A percentile compares a stretch with the other conserved stretches of the same genome.
Conservation (phyloP, 805 yeast genomes). For the Spencermartinsiella europaea region DNA sequence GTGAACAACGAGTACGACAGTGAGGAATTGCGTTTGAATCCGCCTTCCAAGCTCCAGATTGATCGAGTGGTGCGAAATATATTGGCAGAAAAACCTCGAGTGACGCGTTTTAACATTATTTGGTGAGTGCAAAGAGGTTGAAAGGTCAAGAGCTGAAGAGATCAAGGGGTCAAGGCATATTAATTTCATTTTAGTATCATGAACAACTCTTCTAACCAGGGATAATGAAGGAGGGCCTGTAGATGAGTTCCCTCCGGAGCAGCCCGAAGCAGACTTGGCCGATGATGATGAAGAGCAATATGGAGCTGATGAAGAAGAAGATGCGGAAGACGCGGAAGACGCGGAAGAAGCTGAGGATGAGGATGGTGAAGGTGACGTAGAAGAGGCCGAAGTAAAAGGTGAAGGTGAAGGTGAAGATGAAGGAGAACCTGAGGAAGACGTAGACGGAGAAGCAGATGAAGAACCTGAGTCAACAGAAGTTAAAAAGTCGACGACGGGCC, state of each 20-base stretch:
- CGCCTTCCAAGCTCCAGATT: slow-evolving; percentile 89
- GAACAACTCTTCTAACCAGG: slow-evolving; percentile 16
- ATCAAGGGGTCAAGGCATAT: not conserved
- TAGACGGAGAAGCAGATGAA: slow-evolving; percentile 39
- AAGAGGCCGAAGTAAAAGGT: slow-evolving; percentile 13
- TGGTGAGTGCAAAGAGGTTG: slow-evolving; percentile 53
- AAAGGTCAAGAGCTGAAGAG: too few species aligned
- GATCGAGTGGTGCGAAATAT: slow-evolving; percentile 92
- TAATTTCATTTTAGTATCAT: not conserved
- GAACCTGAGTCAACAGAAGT: too few species aligned
- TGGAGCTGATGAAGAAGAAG: slow-evolving; percentile 32
- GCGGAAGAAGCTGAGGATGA: slow-evolving; percentile 50
- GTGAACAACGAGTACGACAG: slow-evolving; percentile 95
- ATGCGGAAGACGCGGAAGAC: slow-evolving; percentile 42
- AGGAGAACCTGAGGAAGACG: slow-evolving; percentile 47
- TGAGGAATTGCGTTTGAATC: slow-evolving; percentile 88
- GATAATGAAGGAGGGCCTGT: slow-evolving; percentile 60
- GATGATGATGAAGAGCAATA: slow-evolving; percentile 54
- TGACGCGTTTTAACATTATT: slow-evolving; percentile 91
- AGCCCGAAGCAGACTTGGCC: slow-evolving; percentile 55
- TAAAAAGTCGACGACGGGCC: too few species aligned
- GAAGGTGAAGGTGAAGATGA: slow-evolving; percentile 32
- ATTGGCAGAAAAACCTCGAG: slow-evolving; percentile 95
- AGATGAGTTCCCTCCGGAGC: slow-evolving; percentile 76
- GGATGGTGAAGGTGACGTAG: slow-evolving; percentile 18